Percentiles rank a stretch among this genome's conserved stretches.
Evolutionary conservation across 2,329 filamentous ascomycete genomes (phyloP).

Genomic region (Pseudocercospora vitis): DNA sequence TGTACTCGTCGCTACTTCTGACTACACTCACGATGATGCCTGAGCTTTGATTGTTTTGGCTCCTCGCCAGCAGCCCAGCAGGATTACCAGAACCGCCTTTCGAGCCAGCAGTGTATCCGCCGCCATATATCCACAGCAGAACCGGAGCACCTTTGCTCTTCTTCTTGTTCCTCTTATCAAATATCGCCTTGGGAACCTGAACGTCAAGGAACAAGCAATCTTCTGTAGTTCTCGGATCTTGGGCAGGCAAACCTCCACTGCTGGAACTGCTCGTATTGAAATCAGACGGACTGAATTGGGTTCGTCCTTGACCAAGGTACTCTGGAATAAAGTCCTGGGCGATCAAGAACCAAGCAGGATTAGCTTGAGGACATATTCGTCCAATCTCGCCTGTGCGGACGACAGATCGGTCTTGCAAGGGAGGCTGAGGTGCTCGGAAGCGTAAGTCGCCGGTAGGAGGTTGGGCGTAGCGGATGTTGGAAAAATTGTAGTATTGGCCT

Average conservation of each 20-base stretch:
- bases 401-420: constrained; percentile 44
- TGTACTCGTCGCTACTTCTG: neutral
- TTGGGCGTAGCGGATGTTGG: constrained; percentile 58
- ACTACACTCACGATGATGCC: constrained; percentile 41
- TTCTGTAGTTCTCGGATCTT: constrained; percentile 39
- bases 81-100: constrained; percentile 42
- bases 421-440: constrained; percentile 48
- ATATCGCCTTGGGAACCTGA: constrained; percentile 39
- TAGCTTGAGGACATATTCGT: constrained; percentile 48
- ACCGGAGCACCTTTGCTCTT: constrained; percentile 37
- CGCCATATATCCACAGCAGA: constrained; percentile 49
- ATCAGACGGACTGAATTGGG: constrained; percentile 19
- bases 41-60: constrained; percentile 39
- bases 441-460: constrained; percentile 54
- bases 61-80: constrained; percentile 37
- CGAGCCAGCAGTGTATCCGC: constrained; percentile 44
- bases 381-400: constrained; percentile 49
- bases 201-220: constrained; percentile 46
- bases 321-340: constrained; percentile 38
- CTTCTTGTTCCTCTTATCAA: constrained; percentile 29
- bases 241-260: constrained; percentile 12
- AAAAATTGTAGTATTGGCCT: constrained; percentile 41
- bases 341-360: constrained; percentile 46
- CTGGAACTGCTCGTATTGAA: constrained; percentile 24
- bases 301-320: constrained; percentile 26